Evolutionary conservation across 306 rosid genomes (phyloP).

Genomic region (Vigna unguiculata): DNA sequence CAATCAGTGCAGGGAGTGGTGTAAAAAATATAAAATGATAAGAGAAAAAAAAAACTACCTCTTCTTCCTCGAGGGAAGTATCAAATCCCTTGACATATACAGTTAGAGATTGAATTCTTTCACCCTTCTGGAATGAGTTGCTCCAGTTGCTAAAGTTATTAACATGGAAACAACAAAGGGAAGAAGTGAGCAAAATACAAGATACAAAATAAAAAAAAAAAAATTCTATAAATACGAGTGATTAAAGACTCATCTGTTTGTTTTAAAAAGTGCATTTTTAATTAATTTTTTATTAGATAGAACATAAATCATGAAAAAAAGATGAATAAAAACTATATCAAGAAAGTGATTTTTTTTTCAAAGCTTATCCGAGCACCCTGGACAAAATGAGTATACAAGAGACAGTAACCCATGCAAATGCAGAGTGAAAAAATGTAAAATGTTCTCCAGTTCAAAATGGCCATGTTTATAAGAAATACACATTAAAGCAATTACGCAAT

Average conservation of each 20-base stretch:
- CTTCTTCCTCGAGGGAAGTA: slow-evolving; percentile 52
- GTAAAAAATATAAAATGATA: slow-evolving; percentile 22
- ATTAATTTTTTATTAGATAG: background rate
- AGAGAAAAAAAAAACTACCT: slow-evolving; percentile 51
- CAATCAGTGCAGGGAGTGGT: slow-evolving; percentile 9
- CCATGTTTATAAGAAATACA: background rate
- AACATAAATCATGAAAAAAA: background rate
- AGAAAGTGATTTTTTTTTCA: background rate
- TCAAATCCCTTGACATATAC: slow-evolving; percentile 69
- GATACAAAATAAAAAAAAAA: too few relatives aligned
- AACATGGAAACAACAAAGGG: background rate
- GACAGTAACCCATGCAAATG: background rate
- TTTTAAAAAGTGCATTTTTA: background rate
- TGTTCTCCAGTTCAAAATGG: background rate
- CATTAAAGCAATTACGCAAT: background rate
- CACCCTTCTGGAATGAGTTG: slow-evolving; percentile 50
- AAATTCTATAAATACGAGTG: too few relatives aligned
- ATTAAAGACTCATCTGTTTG: too few relatives aligned
- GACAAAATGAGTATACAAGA: background rate
- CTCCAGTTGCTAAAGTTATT: slow-evolving; percentile 42
- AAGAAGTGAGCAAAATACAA: background rate
- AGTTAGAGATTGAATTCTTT: slow-evolving; percentile 45
- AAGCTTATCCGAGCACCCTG: background rate
- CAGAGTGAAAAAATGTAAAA: background rate
- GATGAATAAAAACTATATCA: background rate